These are phyloP conservation scores for Chlamydomonas sp. DNA, from an alignment of 139 green algal genomes.

Conservation along the genomic window DNA sequence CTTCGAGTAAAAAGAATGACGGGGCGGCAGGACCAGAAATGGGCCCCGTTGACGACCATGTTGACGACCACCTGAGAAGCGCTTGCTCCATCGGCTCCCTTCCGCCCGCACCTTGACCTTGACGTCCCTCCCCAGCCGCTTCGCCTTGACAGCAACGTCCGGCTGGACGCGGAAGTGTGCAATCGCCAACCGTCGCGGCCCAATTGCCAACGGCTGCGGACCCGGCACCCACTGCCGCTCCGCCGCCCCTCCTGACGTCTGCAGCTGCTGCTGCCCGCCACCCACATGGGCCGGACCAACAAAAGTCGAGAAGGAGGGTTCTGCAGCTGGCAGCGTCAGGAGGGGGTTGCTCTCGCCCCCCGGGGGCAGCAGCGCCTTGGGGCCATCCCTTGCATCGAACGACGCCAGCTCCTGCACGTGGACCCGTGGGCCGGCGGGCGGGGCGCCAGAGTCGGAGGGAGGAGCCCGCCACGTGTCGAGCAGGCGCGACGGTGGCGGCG, in stretches of 20 bases:
- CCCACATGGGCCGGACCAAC: too few species aligned
- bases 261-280: too few species aligned
- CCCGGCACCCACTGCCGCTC: too few species aligned
- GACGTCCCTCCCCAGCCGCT: constrained; percentile 46
- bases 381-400: constrained; percentile 46
- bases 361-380: constrained; percentile 27
- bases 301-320: too few species aligned
- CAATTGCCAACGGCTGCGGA: too few species aligned
- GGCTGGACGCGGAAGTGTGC: constrained; percentile 19
- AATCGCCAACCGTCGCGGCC: not conserved
- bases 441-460: not conserved
- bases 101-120: constrained; percentile 37
- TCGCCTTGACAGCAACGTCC: constrained; percentile 15
- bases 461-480: too few species aligned
- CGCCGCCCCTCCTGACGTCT: too few species aligned
- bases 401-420: constrained; percentile 52
- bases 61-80: too few species aligned
- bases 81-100: too few species aligned
- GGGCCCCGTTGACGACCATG: too few species aligned
- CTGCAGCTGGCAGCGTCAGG: too few species aligned
- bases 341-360: not conserved
- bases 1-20: not conserved
- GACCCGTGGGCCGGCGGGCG: not conserved
- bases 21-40: not conserved
- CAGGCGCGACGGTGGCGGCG: not conserved